phyloP scores from a whole-genome alignment of 768 basidiomycete species.

The Lactifluus hygrophoroides region DNA sequence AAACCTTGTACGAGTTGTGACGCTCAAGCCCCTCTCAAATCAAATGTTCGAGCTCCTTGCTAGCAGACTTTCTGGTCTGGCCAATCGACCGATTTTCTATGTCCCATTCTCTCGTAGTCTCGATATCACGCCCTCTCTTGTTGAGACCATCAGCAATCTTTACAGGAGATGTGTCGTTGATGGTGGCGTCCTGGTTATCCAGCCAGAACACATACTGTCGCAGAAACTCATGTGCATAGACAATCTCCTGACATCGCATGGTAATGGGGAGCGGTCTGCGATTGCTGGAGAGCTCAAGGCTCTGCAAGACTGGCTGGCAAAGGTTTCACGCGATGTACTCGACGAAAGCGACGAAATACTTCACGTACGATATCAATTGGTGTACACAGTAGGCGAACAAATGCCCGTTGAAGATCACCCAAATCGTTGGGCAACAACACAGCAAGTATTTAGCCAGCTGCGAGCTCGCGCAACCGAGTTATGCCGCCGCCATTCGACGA shows the following conservation, averaged over 20 bases:
- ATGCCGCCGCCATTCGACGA: not conserved
- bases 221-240: constrained; percentile 41
- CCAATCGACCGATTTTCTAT: constrained; percentile 39
- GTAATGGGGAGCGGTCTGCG: not conserved
- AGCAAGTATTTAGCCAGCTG: constrained; percentile 32
- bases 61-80: constrained; percentile 36
- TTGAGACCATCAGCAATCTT: constrained; percentile 25
- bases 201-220: constrained; percentile 49
- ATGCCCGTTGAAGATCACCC: constrained; percentile 33
- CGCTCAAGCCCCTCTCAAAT: constrained; percentile 37
- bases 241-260: constrained; percentile 19
- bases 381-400: constrained; percentile 38
- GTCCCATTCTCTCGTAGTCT: constrained; percentile 43
- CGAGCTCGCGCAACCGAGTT: constrained; percentile 11
- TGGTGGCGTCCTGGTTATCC: constrained; percentile 39
- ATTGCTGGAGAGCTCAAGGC: not conserved
- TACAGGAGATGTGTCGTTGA: constrained; percentile 32
- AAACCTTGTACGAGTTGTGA: constrained; percentile 40
- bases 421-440: constrained; percentile 35
- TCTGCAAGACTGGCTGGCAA: not conserved
- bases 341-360: constrained; percentile 30
- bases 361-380: constrained; percentile 38
- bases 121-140: constrained; percentile 23
- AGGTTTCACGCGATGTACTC: constrained; percentile 8
- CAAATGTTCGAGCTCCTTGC: constrained; percentile 45